Conservation (phyloP, 495 filamentous ascomycete species). For the Podospora anserina region DNA sequence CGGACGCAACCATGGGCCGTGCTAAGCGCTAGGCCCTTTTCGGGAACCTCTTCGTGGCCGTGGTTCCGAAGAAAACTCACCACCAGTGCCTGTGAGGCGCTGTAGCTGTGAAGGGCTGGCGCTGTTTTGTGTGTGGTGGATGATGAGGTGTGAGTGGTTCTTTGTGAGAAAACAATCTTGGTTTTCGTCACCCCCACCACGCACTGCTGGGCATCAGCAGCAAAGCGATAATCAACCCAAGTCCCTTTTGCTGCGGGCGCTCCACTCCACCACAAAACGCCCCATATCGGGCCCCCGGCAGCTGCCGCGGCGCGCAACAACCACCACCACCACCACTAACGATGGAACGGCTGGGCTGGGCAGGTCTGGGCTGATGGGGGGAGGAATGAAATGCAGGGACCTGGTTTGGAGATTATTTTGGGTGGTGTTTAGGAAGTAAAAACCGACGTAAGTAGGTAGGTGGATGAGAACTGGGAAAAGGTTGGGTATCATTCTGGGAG, state of each 20-base stretch:
- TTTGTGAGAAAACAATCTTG: neutral
- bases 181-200: neutral
- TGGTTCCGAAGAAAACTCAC: neutral
- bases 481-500: neutral
- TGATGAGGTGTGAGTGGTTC: neutral
- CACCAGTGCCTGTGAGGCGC: slow-evolving; percentile 1
- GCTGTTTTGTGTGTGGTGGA: neutral
- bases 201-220: neutral
- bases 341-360: neutral
- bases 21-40: slow-evolving; percentile 4
- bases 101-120: neutral
- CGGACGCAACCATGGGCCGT: neutral
- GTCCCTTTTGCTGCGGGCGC: neutral
- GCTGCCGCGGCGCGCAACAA: slow-evolving; percentile 5
- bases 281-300: neutral
- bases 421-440: neutral
- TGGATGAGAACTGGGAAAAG: neutral
- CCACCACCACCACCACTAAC: neutral
- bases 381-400: neutral
- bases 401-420: neutral
- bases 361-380: neutral
- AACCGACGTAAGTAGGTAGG: neutral
- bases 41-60: slow-evolving; percentile 3
- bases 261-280: neutral
- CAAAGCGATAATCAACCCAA: neutral